These are phyloP conservation scores for Poa annua DNA, from an alignment of 176 grass and related monocot genomes.

Conservation along the genomic window DNA sequence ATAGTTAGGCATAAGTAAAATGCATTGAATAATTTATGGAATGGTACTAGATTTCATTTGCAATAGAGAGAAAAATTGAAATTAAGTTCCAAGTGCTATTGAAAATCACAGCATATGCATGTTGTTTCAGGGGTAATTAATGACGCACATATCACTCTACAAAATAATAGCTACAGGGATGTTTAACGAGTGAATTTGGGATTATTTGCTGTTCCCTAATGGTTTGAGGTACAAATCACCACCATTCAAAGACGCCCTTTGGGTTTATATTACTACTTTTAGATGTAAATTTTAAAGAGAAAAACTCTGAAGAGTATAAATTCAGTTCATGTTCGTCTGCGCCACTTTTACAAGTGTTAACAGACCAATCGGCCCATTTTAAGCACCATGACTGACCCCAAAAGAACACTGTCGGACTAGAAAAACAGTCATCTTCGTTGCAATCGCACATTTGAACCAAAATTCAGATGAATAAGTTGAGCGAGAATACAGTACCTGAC, in stretches of 20 bases:
- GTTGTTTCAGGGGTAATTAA: neutral
- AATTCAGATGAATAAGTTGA: slow-evolving; percentile 1
- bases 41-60: slow-evolving; percentile 25
- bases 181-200: no score
- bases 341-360: neutral
- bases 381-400: no score
- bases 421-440: neutral
- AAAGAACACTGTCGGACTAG: neutral
- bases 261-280: no score
- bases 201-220: no score
- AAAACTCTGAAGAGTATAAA: no score
- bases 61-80: neutral
- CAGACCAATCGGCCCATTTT: neutral
- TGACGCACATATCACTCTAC: neutral
- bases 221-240: no score
- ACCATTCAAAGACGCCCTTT: no score
- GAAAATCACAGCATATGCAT: neutral
- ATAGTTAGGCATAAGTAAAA: neutral
- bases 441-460: neutral
- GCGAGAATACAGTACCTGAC: slow-evolving; percentile 64
- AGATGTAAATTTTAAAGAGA: no score
- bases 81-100: neutral
- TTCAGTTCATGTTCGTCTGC: neutral
- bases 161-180: no score
- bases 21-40: neutral